Conservation (phyloP, 768 basidiomycete species). For the Gloeostereum incarnatum region DNA sequence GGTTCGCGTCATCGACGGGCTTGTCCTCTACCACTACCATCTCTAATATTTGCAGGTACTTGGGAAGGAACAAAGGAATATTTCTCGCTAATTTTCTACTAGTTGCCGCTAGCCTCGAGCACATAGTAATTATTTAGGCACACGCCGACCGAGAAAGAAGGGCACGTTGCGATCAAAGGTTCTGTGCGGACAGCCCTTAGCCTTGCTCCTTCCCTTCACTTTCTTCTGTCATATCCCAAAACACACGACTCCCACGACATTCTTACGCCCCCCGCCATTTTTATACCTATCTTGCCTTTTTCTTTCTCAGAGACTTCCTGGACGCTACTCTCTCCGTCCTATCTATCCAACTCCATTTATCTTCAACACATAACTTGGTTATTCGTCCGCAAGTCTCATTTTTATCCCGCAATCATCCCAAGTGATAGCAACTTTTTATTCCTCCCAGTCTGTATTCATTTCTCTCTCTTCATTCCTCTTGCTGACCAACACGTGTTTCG, state of each 20-base stretch:
- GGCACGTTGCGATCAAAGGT: slow-evolving; percentile 78
- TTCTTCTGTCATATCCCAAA: slow-evolving; percentile 25
- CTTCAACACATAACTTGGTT: slow-evolving; percentile 37
- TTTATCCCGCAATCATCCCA: slow-evolving; percentile 35
- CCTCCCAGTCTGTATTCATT: slow-evolving; percentile 9
- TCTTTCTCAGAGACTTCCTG: slow-evolving; percentile 26
- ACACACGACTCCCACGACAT: slow-evolving; percentile 40
- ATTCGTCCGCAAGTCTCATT: slow-evolving; percentile 32
- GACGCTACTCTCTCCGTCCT: slow-evolving; percentile 23
- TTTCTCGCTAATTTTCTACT: too few relatives aligned
- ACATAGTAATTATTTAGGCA: slow-evolving; percentile 22
- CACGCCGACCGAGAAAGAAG: slow-evolving; percentile 39
- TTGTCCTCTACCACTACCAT: too few relatives aligned
- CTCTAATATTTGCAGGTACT: too few relatives aligned
- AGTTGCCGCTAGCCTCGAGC: background rate
- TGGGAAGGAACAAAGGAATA: too few relatives aligned
- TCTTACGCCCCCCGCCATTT: slow-evolving; percentile 33
- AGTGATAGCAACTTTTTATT: slow-evolving; percentile 18
- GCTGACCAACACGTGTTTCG: slow-evolving; percentile 15
- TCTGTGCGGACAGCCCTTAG: slow-evolving; percentile 51
- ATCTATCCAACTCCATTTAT: slow-evolving; percentile 9
- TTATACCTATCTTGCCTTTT: slow-evolving; percentile 43
- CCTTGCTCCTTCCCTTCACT: slow-evolving; percentile 42
- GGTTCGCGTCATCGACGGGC: too few relatives aligned
- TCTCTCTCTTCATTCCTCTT: slow-evolving; percentile 8